A percentile compares a stretch with the other conserved stretches of the same genome.
These are phyloP conservation scores for Lecanicillium sp. DNA, from an alignment of 2,329 filamentous ascomycete species.

Conservation along the genomic window DNA sequence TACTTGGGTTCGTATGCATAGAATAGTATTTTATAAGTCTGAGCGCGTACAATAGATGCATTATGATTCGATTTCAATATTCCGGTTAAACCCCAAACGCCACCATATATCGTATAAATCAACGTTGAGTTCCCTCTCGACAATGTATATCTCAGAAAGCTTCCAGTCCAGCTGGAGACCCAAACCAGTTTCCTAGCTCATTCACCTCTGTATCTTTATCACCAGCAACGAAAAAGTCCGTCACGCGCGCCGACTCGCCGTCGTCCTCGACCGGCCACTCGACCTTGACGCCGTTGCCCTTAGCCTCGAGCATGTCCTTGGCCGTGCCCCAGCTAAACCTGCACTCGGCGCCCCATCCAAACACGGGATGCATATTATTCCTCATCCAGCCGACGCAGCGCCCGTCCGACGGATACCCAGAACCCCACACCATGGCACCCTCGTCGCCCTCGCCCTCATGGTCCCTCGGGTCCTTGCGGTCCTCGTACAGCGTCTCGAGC, in stretches of 20 bases:
- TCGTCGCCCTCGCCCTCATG: slow-evolving; percentile 22
- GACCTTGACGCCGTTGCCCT: slow-evolving; percentile 58
- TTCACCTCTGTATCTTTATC: slow-evolving; percentile 39
- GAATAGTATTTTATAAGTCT: no score
- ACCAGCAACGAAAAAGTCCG: slow-evolving; percentile 60
- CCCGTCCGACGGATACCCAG: slow-evolving; percentile 85
- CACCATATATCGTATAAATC: no score
- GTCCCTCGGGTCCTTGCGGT: slow-evolving; percentile 21
- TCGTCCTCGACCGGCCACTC: slow-evolving; percentile 79
- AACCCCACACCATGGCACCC: slow-evolving; percentile 63
- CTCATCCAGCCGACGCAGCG: slow-evolving; percentile 77
- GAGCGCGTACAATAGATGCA: not conserved
- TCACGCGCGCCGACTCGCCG: slow-evolving; percentile 59
- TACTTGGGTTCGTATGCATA: not conserved
- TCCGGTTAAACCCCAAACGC: not conserved
- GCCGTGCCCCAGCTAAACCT: slow-evolving; percentile 94
- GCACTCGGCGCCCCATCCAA: slow-evolving; percentile 91
- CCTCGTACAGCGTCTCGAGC: slow-evolving; percentile 68
- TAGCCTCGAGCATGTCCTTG: slow-evolving; percentile 85
- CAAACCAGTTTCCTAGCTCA: slow-evolving; percentile 79
- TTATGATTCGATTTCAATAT: not conserved
- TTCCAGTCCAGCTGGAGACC: slow-evolving; percentile 59
- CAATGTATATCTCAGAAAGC: slow-evolving; percentile 52
- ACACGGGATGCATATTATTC: slow-evolving; percentile 81
- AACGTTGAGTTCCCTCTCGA: no score